Evolutionary conservation across 805 yeast genomes (phyloP), one percentile per base, ranked within the genome.

Genomic region (Pichia scutulata): DNA sequence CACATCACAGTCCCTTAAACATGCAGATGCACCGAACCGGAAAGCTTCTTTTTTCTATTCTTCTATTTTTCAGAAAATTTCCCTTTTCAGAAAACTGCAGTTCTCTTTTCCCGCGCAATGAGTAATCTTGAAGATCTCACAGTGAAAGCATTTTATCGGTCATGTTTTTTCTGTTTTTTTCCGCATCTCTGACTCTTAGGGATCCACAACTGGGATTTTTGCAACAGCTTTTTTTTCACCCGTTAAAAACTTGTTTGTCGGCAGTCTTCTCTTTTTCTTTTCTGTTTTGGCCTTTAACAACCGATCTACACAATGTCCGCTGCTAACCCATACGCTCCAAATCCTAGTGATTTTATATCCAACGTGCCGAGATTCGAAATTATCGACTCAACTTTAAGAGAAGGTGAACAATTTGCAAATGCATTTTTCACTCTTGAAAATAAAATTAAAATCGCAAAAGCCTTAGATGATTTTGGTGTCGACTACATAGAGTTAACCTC

Each of bases 351-450:
- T 65, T 77, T 66, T 55, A 67, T 78, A 55, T 78, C 82, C 36
- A 78, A 78, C 57, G 82, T 78, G 25, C 66, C 69, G 54, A 71
- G 70, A 59, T 78, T 78, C 61, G 73, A 78, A 64, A 64, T 78
- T 39, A 78, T 78, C 52, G 83, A 78, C 59, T 74, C 81, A 26
- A 78, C 83, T 22, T 69, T 78, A 50, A 76, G 83, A 74, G 83
- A 78, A 63, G 83, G 83, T 60, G 83, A 78, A 63, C 83, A 78
- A 62, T 78, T 78, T 57, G 82, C 83, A 59, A 78, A 78, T 57
- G 77, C 83, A n/a, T 78, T 78, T 56, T 78, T 78, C 69, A 70
- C 75, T 45, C 69, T 80, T 41, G 82, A 78, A 50, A 77, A 70
- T 65, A 78, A 78, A 65, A 70, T 78, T 43, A 77, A 76, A 63